These are phyloP conservation scores for Westerdykella aurantiaca DNA, from an alignment of 2,329 filamentous ascomycete genomes.

Conservation along the genomic window DNA sequence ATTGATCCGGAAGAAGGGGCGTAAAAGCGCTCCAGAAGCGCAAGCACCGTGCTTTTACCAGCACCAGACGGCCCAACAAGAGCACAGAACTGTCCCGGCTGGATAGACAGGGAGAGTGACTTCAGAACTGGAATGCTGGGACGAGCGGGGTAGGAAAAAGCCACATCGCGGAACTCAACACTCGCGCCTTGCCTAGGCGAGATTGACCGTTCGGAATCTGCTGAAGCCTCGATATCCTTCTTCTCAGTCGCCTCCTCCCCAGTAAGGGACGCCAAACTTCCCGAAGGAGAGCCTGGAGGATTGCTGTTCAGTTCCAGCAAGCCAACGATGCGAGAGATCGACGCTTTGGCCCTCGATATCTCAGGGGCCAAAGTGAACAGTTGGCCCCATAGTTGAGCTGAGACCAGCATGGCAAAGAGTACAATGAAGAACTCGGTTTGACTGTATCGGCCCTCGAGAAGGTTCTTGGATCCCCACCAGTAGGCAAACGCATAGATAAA, in stretches of 20 bases:
- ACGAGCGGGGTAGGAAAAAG: slow-evolving; percentile 61
- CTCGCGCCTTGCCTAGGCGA: slow-evolving; percentile 57
- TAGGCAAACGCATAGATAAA: slow-evolving; percentile 70
- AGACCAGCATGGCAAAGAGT: slow-evolving; percentile 64
- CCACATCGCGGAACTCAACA: slow-evolving; percentile 54
- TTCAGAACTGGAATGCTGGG: slow-evolving; percentile 54
- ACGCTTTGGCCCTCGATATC: slow-evolving; percentile 60
- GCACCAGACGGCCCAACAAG: slow-evolving; percentile 62
- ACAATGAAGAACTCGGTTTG: slow-evolving; percentile 70
- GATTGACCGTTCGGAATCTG: slow-evolving; percentile 46
- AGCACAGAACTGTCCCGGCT: slow-evolving; percentile 56
- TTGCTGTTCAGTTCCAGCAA: slow-evolving; percentile 37
- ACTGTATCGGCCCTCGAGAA: slow-evolving; percentile 59
- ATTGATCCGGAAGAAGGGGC: slow-evolving; percentile 46
- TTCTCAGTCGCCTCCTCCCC: slow-evolving; percentile 60
- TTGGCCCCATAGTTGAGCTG: slow-evolving; percentile 66
- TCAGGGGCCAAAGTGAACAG: slow-evolving; percentile 72
- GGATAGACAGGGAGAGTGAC: slow-evolving; percentile 52
- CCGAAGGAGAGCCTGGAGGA: slow-evolving; percentile 49
- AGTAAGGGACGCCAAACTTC: slow-evolving; percentile 81
- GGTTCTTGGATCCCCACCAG: slow-evolving; percentile 72
- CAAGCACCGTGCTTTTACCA: slow-evolving; percentile 61
- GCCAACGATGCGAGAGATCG: slow-evolving; percentile 74
- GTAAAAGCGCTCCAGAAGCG: slow-evolving; percentile 52
- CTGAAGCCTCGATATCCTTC: slow-evolving; percentile 30